Evolutionary conservation across 805 yeast genomes (phyloP), one percentile per base, ranked within the genome.

Genomic region (Wickerhamomyces queroliae): DNA sequence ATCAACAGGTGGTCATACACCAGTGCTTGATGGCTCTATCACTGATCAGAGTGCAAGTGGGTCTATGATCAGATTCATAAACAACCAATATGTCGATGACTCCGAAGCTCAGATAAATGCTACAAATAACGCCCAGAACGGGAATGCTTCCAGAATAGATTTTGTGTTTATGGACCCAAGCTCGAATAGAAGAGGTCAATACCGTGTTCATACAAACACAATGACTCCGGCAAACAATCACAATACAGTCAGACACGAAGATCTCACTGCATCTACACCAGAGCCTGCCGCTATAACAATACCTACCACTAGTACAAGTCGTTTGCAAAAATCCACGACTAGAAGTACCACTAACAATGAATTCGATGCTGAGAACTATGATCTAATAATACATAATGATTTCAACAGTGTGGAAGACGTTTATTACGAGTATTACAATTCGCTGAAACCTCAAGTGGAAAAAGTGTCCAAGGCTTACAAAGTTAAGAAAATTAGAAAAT

Each of bases 401-500:
- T 62, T 63, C 41, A 52, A 51, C 22, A 52, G 52, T 22, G 62
- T 62, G 9, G 51, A 50, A 20, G 64, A 58, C 18, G 48, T 62
- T 24, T 61, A 61, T 38, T 49, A 50, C 15, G 66, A 62, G 44
- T 61, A 52, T 44, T 53, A 59, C 21, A 52, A 53, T 37, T 49
- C 56, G 5, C 40, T 61, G 34, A 53, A 55, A 36, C 56, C 58
- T 21, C 66, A 63, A 43, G 60, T 63, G n/a, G 55, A 58, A 36
- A 55, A 60, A 23, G 59, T 61, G 21, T 61, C 59, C 27, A 56
- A 55, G 41, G 56, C 55, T 10, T 61, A 55, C 39, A 60, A 59
- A 44, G 51, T 63, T 36, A 59, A 61, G 35, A 62, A 61, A 42
- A 58, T 63, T 17, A 54, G 67, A 42, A 63, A 63, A 32, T 62